These are phyloP conservation scores for Hyaloperonospora brassicae DNA, from an alignment of 352 stramenopile genomes.

Conservation along the genomic window DNA sequence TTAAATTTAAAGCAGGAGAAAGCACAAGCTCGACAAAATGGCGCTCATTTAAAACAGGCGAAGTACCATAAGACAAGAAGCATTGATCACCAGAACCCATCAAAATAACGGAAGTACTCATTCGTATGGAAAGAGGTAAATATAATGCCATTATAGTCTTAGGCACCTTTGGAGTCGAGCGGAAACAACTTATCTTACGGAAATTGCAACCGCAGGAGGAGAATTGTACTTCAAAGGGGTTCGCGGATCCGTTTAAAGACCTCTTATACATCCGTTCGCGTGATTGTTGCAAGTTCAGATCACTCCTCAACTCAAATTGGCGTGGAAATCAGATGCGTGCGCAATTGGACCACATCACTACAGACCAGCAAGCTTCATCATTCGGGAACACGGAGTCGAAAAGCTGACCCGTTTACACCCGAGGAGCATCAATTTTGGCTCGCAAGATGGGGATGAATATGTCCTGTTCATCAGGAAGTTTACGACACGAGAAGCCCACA, in stretches of 20 bases:
- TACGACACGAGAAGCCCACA: background rate
- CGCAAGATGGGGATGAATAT: background rate
- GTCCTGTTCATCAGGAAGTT: background rate
- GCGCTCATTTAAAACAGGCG: slow-evolving; percentile 6
- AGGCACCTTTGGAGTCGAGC: slow-evolving; percentile 11
- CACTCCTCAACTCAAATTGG: no score
- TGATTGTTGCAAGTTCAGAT: background rate
- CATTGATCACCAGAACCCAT: background rate
- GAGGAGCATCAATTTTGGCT: background rate
- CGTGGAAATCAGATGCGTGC: background rate
- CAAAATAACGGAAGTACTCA: background rate
- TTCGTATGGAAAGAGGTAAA: background rate
- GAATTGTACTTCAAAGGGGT: no score
- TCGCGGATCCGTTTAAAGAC: no score
- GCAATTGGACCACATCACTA: background rate
- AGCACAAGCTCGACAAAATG: slow-evolving; percentile 7
- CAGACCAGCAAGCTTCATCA: background rate
- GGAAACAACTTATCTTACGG: background rate
- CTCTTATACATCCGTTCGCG: background rate
- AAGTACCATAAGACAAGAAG: slow-evolving; percentile 4
- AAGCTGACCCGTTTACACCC: background rate
- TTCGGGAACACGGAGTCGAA: background rate
- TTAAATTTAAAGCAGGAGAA: slow-evolving; percentile 7
- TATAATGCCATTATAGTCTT: background rate
- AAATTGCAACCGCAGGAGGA: background rate